Conservation (phyloP, 305 asterid genomes). For the Fraxinus nigra region DNA sequence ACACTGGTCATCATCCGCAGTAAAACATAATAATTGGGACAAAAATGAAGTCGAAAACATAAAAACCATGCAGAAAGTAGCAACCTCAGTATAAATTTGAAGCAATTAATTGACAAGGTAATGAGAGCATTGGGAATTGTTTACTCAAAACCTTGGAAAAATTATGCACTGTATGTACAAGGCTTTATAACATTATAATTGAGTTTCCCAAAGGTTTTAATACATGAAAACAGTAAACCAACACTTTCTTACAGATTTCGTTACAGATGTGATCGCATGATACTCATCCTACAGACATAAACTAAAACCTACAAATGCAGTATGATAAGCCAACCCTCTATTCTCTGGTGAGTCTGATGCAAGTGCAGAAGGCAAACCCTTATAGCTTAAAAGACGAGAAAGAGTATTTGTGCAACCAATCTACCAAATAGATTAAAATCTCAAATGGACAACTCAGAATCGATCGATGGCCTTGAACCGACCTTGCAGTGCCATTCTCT, state of each 20-base stretch:
- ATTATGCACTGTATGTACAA: not conserved
- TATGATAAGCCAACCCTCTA: not conserved
- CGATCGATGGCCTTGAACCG: not conserved
- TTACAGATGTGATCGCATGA: slow-evolving; percentile 1
- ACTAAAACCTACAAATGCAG: not conserved
- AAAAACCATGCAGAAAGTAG: not conserved
- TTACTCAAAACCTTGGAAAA: not conserved
- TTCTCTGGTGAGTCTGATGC: not conserved
- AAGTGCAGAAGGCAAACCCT: not conserved
- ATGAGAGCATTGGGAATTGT: not conserved
- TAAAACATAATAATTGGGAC: not conserved
- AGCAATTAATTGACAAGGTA: not conserved
- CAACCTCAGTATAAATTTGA: not conserved
- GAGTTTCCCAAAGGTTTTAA: not conserved
- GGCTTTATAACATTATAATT: not conserved
- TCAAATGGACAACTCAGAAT: not conserved
- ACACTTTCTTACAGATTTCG: slow-evolving; percentile 4
- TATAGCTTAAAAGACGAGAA: not conserved
- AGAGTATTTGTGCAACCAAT: slow-evolving; percentile 1
- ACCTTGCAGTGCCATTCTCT: slow-evolving; percentile 43
- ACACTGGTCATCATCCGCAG: not conserved
- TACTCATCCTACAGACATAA: slow-evolving; percentile 6
- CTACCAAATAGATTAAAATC: not conserved
- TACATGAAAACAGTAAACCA: not conserved
- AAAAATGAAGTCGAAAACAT: not conserved